phyloP scores from a whole-genome alignment of 176 grass and related monocot species.

The Hsuehochloa calcarea region DNA sequence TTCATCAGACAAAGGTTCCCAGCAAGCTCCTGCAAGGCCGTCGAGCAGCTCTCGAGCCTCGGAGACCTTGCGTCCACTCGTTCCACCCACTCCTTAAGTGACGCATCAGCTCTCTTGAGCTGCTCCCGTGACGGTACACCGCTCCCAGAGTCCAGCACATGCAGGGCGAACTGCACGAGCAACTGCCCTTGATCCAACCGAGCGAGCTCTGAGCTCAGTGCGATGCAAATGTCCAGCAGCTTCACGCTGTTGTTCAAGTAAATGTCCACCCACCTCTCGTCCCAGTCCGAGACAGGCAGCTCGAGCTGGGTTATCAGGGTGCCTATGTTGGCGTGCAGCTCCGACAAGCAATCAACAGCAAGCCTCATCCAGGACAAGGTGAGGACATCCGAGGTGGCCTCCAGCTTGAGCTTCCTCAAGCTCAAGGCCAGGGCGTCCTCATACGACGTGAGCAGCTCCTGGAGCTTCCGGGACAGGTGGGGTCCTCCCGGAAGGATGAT shows the following conservation, averaged over 20 bases:
- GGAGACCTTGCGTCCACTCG: slow-evolving; percentile 22
- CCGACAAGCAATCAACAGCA: slow-evolving; percentile 50
- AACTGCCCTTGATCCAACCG: slow-evolving; percentile 79
- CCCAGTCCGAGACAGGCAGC: slow-evolving; percentile 82
- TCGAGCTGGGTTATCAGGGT: slow-evolving; percentile 70
- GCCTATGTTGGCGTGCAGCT: slow-evolving; percentile 49
- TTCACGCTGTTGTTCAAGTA: slow-evolving; percentile 82
- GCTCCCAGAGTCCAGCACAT: slow-evolving; percentile 41
- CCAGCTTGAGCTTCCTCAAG: slow-evolving; percentile 62
- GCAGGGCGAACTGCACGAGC: slow-evolving; percentile 58
- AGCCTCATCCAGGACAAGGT: slow-evolving; percentile 67
- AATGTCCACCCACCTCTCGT: slow-evolving; percentile 86
- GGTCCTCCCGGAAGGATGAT: slow-evolving; percentile 44
- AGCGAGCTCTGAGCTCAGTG: slow-evolving; percentile 66
- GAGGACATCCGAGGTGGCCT: slow-evolving; percentile 48
- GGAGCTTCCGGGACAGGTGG: slow-evolving; percentile 52
- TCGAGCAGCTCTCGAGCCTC: slow-evolving; percentile 59
- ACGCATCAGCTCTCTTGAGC: slow-evolving; percentile 45
- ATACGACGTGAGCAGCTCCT: slow-evolving; percentile 34
- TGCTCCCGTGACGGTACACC: slow-evolving; percentile 41
- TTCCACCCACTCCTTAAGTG: slow-evolving; percentile 62
- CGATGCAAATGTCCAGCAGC: slow-evolving; percentile 78
- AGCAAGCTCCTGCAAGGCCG: slow-evolving; percentile 52
- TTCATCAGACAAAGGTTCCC: slow-evolving; percentile 57
- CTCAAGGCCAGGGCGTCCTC: slow-evolving; percentile 55